Evolutionary conservation across 495 filamentous ascomycete species (phyloP).

Genomic region (Aspergillus panamensis): DNA sequence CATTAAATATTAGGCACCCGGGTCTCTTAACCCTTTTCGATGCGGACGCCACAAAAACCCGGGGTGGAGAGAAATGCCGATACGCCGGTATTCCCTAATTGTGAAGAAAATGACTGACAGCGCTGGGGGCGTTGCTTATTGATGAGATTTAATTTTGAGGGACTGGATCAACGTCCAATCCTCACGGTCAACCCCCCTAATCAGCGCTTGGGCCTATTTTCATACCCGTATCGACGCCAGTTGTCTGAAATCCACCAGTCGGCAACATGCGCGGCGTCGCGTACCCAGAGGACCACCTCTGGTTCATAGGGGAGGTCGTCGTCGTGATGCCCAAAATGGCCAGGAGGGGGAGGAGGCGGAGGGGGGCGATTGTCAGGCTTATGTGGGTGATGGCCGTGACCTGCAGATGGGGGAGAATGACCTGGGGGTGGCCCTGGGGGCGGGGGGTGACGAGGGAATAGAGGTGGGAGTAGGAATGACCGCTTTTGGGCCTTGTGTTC

Average conservation of each 20-base stretch:
- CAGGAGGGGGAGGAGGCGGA: constrained; percentile 6
- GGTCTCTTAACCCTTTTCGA: no score
- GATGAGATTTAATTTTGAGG: background rate
- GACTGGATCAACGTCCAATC: background rate
- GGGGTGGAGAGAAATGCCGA: no score
- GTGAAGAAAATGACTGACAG: background rate
- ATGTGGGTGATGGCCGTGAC: background rate
- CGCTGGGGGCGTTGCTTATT: background rate
- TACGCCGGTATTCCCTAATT: no score
- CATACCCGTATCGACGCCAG: constrained; percentile 29
- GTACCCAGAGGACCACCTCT: constrained; percentile 40
- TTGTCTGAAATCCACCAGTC: constrained; percentile 46
- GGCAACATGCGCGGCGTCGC: constrained; percentile 41
- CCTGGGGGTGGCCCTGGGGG: background rate
- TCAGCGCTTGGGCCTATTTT: constrained; percentile 1
- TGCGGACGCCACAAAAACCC: no score
- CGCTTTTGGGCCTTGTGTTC: background rate
- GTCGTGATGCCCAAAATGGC: background rate
- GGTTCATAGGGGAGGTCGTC: constrained; percentile 26
- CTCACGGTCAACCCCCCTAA: background rate
- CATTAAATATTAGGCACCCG: no score
- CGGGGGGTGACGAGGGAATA: background rate
- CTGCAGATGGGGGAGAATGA: background rate
- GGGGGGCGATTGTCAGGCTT: background rate
- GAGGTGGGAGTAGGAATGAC: no score